Evolutionary conservation across 2,329 filamentous ascomycete species (phyloP).

Genomic region (Zasmidium citrigriseum): DNA sequence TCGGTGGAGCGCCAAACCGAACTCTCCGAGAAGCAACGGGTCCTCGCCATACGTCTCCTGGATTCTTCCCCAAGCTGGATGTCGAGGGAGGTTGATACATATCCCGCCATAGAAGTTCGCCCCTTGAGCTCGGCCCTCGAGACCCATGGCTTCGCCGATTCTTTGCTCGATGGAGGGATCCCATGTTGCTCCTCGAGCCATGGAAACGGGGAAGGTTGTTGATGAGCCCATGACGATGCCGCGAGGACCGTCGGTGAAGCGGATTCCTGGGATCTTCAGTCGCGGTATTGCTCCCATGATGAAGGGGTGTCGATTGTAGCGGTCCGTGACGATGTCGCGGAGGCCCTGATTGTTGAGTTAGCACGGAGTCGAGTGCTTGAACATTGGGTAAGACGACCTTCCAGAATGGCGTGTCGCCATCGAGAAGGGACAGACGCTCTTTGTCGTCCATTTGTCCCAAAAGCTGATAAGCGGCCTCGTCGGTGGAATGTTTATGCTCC

Average conservation of each 20-base stretch:
- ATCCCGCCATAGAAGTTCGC: slow-evolving; percentile 31
- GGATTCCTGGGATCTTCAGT: slow-evolving; percentile 15
- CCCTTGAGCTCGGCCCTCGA: slow-evolving; percentile 31
- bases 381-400: no score
- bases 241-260: slow-evolving; percentile 31
- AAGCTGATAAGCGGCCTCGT: no score
- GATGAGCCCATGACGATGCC: slow-evolving; percentile 22
- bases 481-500: no score
- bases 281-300: slow-evolving; percentile 8
- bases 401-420: slow-evolving; percentile 16
- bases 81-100: slow-evolving; percentile 32
- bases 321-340: slow-evolving; percentile 9
- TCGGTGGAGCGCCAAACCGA: slow-evolving; percentile 26
- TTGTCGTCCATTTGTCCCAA: no score
- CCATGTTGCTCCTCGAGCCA: slow-evolving; percentile 33
- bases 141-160: slow-evolving; percentile 30
- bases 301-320: slow-evolving; percentile 15
- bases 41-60: slow-evolving; percentile 31
- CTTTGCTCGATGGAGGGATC: slow-evolving; percentile 27
- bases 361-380: no score
- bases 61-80: slow-evolving; percentile 28
- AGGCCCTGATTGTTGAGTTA: no score
- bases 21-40: slow-evolving; percentile 27
- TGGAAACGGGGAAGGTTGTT: slow-evolving; percentile 18
- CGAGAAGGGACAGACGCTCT: slow-evolving; percentile 7